Evolutionary conservation across 2,329 filamentous ascomycete species (phyloP).

Genomic region (Pyricularia pennisetigena): DNA sequence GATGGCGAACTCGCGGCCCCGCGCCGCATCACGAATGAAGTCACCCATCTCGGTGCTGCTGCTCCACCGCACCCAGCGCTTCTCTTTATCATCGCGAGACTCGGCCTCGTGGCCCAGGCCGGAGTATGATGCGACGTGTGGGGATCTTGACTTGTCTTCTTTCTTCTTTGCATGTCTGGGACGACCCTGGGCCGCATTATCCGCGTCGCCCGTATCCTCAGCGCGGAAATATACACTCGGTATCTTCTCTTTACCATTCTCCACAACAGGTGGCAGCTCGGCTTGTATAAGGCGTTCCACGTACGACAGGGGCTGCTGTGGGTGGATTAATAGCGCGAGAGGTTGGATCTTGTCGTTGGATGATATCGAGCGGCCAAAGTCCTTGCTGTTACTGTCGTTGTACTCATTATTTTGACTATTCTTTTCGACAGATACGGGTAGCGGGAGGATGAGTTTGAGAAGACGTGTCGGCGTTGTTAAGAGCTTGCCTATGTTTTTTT

Average conservation of each 20-base stretch:
- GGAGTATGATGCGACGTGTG: conserved; percentile 57
- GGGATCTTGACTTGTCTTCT: conserved; percentile 15
- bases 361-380: conserved; percentile 23
- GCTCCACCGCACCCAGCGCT: conserved; percentile 78
- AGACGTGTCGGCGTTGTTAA: conserved; percentile 72
- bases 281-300: conserved; percentile 82
- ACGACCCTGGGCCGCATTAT: conserved; percentile 28
- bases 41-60: conserved; percentile 84
- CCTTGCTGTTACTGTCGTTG: conserved; percentile 16
- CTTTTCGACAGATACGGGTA: conserved; percentile 38
- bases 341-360: conserved; percentile 55
- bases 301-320: conserved; percentile 84
- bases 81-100: conserved; percentile 27
- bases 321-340: conserved; percentile 75
- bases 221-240: conserved; percentile 73
- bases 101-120: conserved; percentile 54
- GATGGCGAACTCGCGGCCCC: conserved; percentile 76
- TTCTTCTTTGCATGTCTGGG: conserved; percentile 19
- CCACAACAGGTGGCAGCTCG: conserved; percentile 62
- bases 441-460: conserved; percentile 70
- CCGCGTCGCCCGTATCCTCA: conserved; percentile 53
- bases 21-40: conserved; percentile 83
- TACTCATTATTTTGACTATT: conserved; percentile 17
- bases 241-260: conserved; percentile 56
- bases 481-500: conserved; percentile 49